phyloP scores from a whole-genome alignment of 1,284 basidiomycete genomes.

The Trichosporon sp. region DNA sequence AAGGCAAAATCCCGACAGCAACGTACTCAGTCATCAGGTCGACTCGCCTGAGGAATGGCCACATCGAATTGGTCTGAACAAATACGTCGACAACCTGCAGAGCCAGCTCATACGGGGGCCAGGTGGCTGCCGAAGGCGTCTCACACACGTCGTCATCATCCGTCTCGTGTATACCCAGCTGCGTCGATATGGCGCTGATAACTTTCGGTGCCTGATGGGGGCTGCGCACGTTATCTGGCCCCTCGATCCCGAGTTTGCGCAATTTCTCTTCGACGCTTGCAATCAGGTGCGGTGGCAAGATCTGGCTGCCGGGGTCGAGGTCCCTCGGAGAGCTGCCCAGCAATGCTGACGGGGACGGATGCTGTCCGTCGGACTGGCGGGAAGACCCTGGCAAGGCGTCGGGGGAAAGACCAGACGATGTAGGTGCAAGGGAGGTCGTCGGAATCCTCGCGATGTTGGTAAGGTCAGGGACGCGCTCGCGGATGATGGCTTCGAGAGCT shows the following conservation, averaged over 20 bases:
- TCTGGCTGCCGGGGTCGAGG: neutral
- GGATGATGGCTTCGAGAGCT: neutral
- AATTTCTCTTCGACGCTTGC: neutral
- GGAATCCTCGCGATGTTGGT: neutral
- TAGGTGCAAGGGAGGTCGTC: neutral
- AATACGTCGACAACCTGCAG: conserved; percentile 2
- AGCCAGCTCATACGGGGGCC: neutral
- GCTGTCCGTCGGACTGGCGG: neutral
- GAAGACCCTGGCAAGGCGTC: neutral
- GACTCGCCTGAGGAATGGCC: neutral
- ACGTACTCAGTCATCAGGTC: neutral
- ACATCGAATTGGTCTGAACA: neutral
- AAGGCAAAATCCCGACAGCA: too few species aligned
- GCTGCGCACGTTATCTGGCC: neutral
- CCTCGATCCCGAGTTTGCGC: neutral
- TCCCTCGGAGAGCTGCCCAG: neutral
- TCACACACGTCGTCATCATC: neutral
- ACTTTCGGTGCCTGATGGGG: neutral
- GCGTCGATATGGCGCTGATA: neutral
- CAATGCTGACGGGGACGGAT: neutral
- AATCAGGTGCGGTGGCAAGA: neutral
- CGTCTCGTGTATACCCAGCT: neutral
- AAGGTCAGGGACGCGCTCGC: neutral
- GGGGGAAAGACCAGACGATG: neutral
- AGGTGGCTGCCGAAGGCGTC: neutral